Evolutionary conservation across 257 asterid genomes (phyloP).

Genomic region (Henckelia pumila): DNA sequence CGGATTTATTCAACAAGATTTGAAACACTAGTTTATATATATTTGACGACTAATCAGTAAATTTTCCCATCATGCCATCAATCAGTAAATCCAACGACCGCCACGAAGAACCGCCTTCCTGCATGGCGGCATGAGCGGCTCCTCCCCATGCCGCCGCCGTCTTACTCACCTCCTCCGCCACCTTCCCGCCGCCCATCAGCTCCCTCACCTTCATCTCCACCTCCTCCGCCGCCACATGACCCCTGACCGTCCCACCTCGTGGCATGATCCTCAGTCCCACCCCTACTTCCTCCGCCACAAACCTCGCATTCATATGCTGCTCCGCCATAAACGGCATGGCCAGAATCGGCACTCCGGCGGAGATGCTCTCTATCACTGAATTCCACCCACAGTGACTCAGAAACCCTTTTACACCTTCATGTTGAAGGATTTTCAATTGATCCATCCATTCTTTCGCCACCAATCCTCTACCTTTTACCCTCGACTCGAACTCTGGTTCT

Average conservation of each 20-base stretch:
- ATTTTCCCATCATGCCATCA: not conserved
- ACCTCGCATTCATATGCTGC: constrained; percentile 60
- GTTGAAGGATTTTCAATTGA: constrained; percentile 45
- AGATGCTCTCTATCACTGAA: constrained; percentile 58
- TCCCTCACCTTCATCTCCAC: constrained; percentile 51
- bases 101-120: constrained; percentile 54
- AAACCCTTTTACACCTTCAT: constrained; percentile 46
- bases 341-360: constrained; percentile 53
- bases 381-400: constrained; percentile 90
- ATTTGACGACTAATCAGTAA: too few species aligned
- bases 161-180: constrained; percentile 43
- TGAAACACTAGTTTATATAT: too few species aligned
- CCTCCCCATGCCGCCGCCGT: constrained; percentile 34
- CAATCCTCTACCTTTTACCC: constrained; percentile 37
- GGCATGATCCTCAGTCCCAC: constrained; percentile 54
- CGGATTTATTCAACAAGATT: too few species aligned
- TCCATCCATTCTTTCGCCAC: constrained; percentile 65
- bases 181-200: constrained; percentile 37
- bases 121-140: constrained; percentile 39
- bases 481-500: constrained; percentile 30
- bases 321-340: constrained; percentile 78
- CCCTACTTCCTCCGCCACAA: constrained; percentile 49
- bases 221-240: constrained; percentile 47
- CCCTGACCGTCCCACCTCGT: constrained; percentile 42
- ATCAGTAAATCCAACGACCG: constrained; percentile 27